phyloP scores from a whole-genome alignment of 805 yeast genomes.

The Clavispora vitiphila region DNA sequence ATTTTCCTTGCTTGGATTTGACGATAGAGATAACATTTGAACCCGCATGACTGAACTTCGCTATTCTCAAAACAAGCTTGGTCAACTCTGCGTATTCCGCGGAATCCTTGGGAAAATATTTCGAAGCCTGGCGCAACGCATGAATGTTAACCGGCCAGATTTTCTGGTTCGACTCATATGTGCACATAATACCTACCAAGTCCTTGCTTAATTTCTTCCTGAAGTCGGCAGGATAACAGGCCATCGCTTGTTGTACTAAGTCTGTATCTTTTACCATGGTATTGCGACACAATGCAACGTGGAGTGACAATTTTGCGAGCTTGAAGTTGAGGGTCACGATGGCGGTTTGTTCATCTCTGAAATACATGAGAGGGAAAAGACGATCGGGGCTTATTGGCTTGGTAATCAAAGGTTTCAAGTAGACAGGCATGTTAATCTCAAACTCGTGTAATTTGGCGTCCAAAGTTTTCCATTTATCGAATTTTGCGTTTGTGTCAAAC shows the following conservation, averaged over 20 bases:
- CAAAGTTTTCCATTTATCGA: conserved; percentile 24
- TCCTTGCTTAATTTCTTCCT: conserved; percentile 27
- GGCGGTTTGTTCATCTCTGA: conserved; percentile 33
- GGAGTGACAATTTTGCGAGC: conserved; percentile 26
- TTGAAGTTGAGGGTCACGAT: conserved; percentile 26
- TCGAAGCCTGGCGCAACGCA: conserved; percentile 22
- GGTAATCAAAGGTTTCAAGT: conserved; percentile 29
- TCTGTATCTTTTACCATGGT: conserved; percentile 5
- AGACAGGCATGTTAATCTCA: conserved; percentile 24
- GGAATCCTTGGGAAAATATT: conserved; percentile 6
- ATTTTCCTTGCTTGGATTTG: background rate
- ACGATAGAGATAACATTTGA: background rate
- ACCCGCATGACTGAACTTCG: background rate
- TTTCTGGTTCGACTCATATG: conserved; percentile 28
- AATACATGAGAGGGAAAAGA: conserved; percentile 30
- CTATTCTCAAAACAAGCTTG: conserved; percentile 1
- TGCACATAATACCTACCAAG: conserved; percentile 33
- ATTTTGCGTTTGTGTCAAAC: conserved; percentile 18
- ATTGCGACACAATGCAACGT: conserved; percentile 16
- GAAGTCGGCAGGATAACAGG: conserved; percentile 22
- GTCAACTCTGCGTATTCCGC: conserved; percentile 10
- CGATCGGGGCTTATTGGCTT: conserved; percentile 19
- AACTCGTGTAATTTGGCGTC: conserved; percentile 23
- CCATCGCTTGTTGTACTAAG: conserved; percentile 19
- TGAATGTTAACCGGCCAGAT: conserved; percentile 36